phyloP scores from a whole-genome alignment of 305 asterid species.

The Fraxinus platypoda region DNA sequence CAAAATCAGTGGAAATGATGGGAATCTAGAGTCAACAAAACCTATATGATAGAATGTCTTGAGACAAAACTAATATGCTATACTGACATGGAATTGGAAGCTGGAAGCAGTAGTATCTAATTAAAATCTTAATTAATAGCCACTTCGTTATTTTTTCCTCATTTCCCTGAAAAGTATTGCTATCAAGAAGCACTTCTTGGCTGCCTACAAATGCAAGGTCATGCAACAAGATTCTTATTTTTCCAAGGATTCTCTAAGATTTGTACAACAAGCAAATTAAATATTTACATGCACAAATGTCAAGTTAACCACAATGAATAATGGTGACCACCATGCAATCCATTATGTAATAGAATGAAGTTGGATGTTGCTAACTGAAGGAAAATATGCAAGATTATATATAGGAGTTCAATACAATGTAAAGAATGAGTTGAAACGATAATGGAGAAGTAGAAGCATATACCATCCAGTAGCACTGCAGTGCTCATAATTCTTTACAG shows the following conservation, averaged over 20 bases:
- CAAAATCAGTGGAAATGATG: conserved; percentile 19
- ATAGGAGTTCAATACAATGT: background rate
- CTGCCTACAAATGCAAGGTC: background rate
- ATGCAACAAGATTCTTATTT: background rate
- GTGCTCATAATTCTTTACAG: conserved; percentile 66
- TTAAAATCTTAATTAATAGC: background rate
- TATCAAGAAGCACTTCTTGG: background rate
- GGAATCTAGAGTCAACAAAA: background rate
- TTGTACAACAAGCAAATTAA: background rate
- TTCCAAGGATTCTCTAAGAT: background rate
- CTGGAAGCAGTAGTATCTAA: background rate
- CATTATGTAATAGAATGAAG: background rate
- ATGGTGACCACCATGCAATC: background rate
- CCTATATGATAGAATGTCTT: background rate
- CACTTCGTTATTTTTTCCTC: background rate
- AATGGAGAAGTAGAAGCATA: conserved; percentile 21
- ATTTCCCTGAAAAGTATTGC: background rate
- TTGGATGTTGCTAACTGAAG: background rate
- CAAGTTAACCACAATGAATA: background rate
- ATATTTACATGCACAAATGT: background rate
- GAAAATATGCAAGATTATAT: background rate
- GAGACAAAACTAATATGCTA: conserved; percentile 1
- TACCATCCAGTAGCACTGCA: conserved; percentile 58
- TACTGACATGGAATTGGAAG: background rate
- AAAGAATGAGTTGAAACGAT: background rate